phyloP scores from a whole-genome alignment of 1,284 basidiomycete genomes.

The Trichosporon sp. region DNA sequence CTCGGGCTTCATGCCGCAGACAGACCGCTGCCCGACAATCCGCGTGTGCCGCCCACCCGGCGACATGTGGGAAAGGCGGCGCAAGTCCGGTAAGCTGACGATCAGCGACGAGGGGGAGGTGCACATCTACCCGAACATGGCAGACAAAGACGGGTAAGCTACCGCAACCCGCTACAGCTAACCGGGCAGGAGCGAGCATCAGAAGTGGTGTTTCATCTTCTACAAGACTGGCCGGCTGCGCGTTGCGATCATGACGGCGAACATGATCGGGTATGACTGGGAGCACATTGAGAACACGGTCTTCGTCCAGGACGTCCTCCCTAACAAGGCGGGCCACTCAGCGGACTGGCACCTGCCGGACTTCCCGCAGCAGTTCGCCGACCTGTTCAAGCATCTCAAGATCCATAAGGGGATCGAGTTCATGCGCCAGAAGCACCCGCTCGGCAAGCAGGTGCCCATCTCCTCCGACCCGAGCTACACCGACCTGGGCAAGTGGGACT shows the following conservation, averaged over 20 bases:
- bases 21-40: constrained; percentile 32
- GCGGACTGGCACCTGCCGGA: constrained; percentile 21
- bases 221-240: constrained; percentile 49
- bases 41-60: constrained; percentile 22
- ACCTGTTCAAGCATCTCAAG: constrained; percentile 40
- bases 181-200: constrained; percentile 28
- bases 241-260: constrained; percentile 44
- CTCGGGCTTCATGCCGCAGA: constrained; percentile 26
- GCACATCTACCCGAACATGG: constrained; percentile 38
- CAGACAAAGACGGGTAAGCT: constrained; percentile 27
- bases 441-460: constrained; percentile 30
- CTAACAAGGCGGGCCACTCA: constrained; percentile 1
- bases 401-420: constrained; percentile 36
- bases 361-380: constrained; percentile 37
- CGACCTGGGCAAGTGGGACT: constrained; percentile 41
- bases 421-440: constrained; percentile 28
- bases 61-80: background rate
- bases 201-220: constrained; percentile 46
- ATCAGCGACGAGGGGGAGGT: constrained; percentile 32
- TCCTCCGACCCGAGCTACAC: constrained; percentile 12
- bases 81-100: constrained; percentile 34
- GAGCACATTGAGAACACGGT: constrained; percentile 47
- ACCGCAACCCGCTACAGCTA: background rate
- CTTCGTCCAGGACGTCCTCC: constrained; percentile 49
- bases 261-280: constrained; percentile 48